Conservation (phyloP, 2,329 filamentous ascomycete species). For the Kalaharituber pfeilii region DNA sequence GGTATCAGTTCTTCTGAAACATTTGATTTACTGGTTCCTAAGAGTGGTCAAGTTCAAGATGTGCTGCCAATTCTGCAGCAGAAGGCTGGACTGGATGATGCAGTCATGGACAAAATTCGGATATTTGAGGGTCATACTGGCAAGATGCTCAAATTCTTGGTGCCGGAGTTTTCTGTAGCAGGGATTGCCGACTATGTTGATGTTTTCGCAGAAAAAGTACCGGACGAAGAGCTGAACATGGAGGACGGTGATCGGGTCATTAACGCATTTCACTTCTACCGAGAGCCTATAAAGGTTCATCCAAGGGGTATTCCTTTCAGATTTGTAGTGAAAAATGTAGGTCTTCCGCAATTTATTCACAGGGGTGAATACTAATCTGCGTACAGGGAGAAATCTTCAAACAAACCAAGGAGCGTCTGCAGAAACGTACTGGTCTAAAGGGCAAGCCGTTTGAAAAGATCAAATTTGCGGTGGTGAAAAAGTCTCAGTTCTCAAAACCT, state of each 20-base stretch:
- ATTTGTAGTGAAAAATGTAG: slow-evolving; percentile 65
- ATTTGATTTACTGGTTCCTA: slow-evolving; percentile 70
- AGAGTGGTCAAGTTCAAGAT: slow-evolving; percentile 65
- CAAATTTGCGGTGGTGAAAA: slow-evolving; percentile 70
- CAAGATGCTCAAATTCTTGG: slow-evolving; percentile 68
- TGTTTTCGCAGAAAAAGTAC: slow-evolving; percentile 64
- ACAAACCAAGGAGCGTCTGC: slow-evolving; percentile 86
- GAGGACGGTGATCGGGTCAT: slow-evolving; percentile 54
- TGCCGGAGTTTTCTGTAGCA: slow-evolving; percentile 52
- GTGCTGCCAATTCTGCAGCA: slow-evolving; percentile 58
- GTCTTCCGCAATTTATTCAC: slow-evolving; percentile 22
- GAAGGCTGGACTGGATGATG: slow-evolving; percentile 63
- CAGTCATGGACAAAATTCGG: slow-evolving; percentile 54
- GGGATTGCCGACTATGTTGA: slow-evolving; percentile 72
- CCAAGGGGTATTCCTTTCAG: slow-evolving; percentile 61
- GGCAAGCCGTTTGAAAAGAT: slow-evolving; percentile 98
- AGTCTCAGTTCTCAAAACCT: slow-evolving; percentile 55
- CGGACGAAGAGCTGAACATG: slow-evolving; percentile 44
- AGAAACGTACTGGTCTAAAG: slow-evolving; percentile 82
- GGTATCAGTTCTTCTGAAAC: slow-evolving; percentile 83
- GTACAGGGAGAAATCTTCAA: slow-evolving; percentile 68
- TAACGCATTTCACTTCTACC: slow-evolving; percentile 80
- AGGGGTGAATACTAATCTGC: slow-evolving; percentile 1
- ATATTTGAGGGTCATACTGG: slow-evolving; percentile 68
- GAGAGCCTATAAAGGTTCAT: slow-evolving; percentile 66